Percentiles rank a stretch among this genome's conserved stretches.
Conservation (phyloP, 495 filamentous ascomycete species). For the Neurospora tetrasperma region DNA sequence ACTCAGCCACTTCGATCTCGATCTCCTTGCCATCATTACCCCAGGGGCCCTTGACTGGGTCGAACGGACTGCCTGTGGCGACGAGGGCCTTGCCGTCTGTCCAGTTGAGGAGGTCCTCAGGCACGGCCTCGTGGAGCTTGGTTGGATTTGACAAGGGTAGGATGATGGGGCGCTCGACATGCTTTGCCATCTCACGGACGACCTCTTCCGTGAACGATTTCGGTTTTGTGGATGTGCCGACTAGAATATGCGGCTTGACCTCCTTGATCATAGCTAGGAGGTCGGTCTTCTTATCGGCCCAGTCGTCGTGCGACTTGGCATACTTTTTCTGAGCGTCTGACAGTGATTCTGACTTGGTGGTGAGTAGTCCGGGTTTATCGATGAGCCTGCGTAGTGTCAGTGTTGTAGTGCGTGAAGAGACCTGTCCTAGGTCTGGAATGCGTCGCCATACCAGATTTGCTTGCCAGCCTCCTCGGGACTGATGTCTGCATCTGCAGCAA, state of each 20-base stretch:
- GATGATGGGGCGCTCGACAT: constrained; percentile 68
- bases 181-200: constrained; percentile 67
- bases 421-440: background rate
- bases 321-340: constrained; percentile 57
- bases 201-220: constrained; percentile 68
- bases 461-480: constrained; percentile 64
- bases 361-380: constrained; percentile 75
- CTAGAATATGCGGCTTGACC: constrained; percentile 70
- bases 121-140: constrained; percentile 69
- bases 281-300: constrained; percentile 45
- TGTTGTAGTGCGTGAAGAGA: background rate
- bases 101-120: constrained; percentile 69
- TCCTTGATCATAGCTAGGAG: constrained; percentile 57
- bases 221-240: constrained; percentile 77
- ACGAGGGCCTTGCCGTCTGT: constrained; percentile 70
- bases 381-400: constrained; percentile 49
- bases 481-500: constrained; percentile 55
- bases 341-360: constrained; percentile 37
- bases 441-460: constrained; percentile 62
- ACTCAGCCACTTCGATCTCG: constrained; percentile 62
- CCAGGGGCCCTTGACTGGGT: constrained; percentile 56
- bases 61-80: constrained; percentile 78
- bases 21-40: constrained; percentile 46
- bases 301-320: constrained; percentile 55
- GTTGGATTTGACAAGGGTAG: constrained; percentile 86